Conservation (phyloP, 805 yeast species). For the Candida manassasensis region DNA sequence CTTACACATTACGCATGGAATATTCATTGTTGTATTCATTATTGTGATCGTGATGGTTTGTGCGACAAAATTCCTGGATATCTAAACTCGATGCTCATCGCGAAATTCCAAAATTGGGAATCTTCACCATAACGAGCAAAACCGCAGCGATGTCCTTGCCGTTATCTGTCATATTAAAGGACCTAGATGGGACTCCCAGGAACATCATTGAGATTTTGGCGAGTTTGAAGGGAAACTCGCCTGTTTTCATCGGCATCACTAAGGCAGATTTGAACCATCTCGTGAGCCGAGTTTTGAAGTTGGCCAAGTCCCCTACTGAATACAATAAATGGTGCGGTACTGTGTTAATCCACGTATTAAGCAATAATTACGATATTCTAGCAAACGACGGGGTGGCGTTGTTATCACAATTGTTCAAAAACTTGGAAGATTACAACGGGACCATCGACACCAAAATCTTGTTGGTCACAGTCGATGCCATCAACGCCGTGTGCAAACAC, state of each 20-base stretch:
- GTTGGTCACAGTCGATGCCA: conserved; percentile 34
- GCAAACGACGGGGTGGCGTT: conserved; percentile 39
- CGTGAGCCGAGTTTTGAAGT: conserved; percentile 34
- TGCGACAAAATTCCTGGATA: too few species aligned
- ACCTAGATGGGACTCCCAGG: conserved; percentile 20
- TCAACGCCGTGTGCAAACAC: conserved; percentile 38
- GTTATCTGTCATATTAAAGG: conserved; percentile 20
- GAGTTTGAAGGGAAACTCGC: conserved; percentile 23
- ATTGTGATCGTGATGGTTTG: too few species aligned
- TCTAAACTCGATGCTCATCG: conserved; percentile 7
- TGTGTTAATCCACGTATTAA: conserved; percentile 45
- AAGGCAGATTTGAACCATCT: conserved; percentile 49
- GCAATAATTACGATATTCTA: conserved; percentile 30
- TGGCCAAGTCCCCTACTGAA: conserved; percentile 26
- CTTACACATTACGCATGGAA: too few species aligned
- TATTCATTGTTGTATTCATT: too few species aligned
- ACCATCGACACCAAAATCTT: conserved; percentile 28
- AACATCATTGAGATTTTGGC: conserved; percentile 29
- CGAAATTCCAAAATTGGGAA: conserved; percentile 2
- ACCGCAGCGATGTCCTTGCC: conserved; percentile 17
- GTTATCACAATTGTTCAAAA: conserved; percentile 37
- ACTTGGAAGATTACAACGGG: conserved; percentile 35
- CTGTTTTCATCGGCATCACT: conserved; percentile 37
- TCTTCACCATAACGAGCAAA: background rate
- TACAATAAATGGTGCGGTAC: conserved; percentile 57